Evolutionary conservation across 2,329 filamentous ascomycete species (phyloP).

Genomic region (Penicillium hesseltinei): DNA sequence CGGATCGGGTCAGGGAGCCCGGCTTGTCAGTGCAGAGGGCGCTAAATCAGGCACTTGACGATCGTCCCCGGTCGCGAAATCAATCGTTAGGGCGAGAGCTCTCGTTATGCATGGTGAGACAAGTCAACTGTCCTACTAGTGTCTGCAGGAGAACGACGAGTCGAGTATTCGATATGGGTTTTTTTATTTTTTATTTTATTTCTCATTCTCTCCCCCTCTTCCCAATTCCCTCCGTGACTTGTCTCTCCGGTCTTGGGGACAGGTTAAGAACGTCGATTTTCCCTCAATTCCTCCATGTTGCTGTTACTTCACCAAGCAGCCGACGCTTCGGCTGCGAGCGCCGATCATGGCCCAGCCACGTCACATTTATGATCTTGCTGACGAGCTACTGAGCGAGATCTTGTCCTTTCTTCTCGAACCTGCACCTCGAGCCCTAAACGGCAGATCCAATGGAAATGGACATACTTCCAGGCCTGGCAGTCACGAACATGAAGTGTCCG

Average conservation of each 20-base stretch:
- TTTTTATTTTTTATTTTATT: conserved; percentile 11
- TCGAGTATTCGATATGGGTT: conserved; percentile 19
- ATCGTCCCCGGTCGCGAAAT: conserved; percentile 29
- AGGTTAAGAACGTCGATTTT: conserved; percentile 8
- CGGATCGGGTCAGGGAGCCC: background rate
- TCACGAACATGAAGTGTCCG: conserved; percentile 29
- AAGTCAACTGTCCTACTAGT: conserved; percentile 27
- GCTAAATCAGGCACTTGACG: conserved; percentile 23
- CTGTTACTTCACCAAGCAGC: conserved; percentile 30
- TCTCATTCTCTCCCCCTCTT: background rate
- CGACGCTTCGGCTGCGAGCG: conserved; percentile 34
- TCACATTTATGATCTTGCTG: conserved; percentile 36
- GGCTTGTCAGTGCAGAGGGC: conserved; percentile 21
- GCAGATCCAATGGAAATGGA: conserved; percentile 3
- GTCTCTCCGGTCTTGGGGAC: conserved; percentile 14
- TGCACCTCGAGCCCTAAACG: conserved; percentile 10
- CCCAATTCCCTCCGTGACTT: conserved; percentile 13
- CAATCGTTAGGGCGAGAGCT: conserved; percentile 23
- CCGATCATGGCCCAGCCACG: conserved; percentile 34
- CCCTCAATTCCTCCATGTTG: conserved; percentile 28
- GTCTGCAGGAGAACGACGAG: conserved; percentile 22
- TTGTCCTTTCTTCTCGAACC: conserved; percentile 30
- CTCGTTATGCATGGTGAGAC: conserved; percentile 32
- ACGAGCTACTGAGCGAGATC: conserved; percentile 38
- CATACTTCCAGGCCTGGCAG: conserved; percentile 7